Base-by-base conservation (phyloP, 306 rosid species). In the Rosa multiflora region DNA sequence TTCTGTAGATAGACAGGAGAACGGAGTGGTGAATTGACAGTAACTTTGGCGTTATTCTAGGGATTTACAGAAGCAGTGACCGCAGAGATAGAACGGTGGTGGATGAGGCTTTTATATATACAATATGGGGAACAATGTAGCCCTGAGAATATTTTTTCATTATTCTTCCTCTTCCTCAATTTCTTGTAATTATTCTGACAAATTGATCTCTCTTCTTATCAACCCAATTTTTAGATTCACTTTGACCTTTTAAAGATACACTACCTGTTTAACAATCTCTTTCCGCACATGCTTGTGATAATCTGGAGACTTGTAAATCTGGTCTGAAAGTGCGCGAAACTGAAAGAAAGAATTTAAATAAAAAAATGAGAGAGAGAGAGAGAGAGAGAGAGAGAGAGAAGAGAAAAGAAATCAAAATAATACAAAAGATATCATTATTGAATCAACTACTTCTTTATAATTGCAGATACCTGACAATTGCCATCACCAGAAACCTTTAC, bases 401-500 rank as follows among this genome's bases (percentile, higher is more conserved):
- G 17, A 56, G 74, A 70, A 77, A 59, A 82, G 71, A 67, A 58
- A 76, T 84, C 67, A 79, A 75, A 59, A 49, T 12, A 75, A 73
- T 6, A 49, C 71, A 72, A 37, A 81, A 69, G 70, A n/a, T 23
- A 14, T 40, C 51, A 56, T 37, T 68, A 21, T 63, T 66, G 23
- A 66, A 35, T 66, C 17, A 66, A 66, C 70, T 8, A 64, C 52
- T 74, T 82, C 62, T 67, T 39, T 15, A 59, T 47, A 63, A 49
- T n/a, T 70, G 75, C 48, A 76, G 69, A 59, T 83, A 92, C 99
- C 97, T 91, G 99, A 76, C 99, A 94, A 81, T 91, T 94, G 74
- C 97, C 99, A 81, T 94, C 97, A 35, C 97, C 97, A 59, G 99
- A 90, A 78, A 92, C 95, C 87, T 88, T 91, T 68, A 92, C 92